phyloP scores from a whole-genome alignment of 192 early-diverging fungal species.

The Phycomyces nitens region DNA sequence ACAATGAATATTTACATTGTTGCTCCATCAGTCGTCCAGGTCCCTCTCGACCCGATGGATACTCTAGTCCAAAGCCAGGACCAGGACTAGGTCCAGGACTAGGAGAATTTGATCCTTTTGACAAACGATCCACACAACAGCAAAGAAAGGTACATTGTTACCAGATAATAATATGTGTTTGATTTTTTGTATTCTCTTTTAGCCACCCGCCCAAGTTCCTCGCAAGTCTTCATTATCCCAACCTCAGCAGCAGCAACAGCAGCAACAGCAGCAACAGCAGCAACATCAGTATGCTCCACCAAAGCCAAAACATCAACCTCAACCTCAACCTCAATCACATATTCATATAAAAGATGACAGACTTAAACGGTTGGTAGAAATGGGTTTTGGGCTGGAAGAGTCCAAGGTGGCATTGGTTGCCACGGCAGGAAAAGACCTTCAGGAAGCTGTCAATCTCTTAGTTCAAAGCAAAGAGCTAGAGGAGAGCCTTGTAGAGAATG shows the following conservation, averaged over 20 bases:
- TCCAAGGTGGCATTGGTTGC: conserved; percentile 9
- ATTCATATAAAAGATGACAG: neutral
- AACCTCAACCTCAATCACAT: neutral
- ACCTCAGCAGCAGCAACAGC: no score
- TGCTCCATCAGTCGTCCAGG: neutral
- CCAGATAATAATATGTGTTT: neutral
- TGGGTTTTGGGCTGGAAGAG: conserved; percentile 7
- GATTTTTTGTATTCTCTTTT: neutral
- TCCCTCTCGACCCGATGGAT: neutral
- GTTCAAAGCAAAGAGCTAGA: conserved; percentile 5
- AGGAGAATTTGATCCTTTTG: neutral
- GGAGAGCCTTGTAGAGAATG: neutral
- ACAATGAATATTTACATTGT: neutral
- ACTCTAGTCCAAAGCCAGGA: neutral
- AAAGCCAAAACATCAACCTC: no score
- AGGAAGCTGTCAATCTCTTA: conserved; percentile 4
- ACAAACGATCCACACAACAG: no score
- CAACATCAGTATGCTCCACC: no score
- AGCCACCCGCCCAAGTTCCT: no score
- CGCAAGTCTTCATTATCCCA: no score
- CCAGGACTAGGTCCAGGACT: neutral
- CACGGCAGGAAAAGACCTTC: conserved; percentile 1
- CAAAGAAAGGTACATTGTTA: neutral
- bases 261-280: no score
- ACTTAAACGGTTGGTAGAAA: neutral